phyloP scores from a whole-genome alignment of 768 basidiomycete genomes.

The Naganishia vaughanmartiniae region DNA sequence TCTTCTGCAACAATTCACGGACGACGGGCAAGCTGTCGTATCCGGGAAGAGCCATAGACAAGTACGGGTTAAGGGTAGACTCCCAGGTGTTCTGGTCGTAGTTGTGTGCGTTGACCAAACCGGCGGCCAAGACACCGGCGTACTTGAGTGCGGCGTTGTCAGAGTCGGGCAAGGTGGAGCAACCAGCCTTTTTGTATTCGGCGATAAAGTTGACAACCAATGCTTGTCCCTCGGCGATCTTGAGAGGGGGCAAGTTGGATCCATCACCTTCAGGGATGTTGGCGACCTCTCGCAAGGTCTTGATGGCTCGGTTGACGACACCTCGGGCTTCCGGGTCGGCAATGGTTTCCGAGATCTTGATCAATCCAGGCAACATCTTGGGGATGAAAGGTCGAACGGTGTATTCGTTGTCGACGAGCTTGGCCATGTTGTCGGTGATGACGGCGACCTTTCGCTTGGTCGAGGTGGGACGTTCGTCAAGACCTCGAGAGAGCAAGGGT shows the following conservation, averaged over 20 bases:
- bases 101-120: slow-evolving; percentile 84
- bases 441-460: slow-evolving; percentile 98
- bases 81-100: slow-evolving; percentile 89
- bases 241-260: slow-evolving; percentile 82
- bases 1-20: slow-evolving; percentile 85
- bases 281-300: slow-evolving; percentile 91
- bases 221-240: slow-evolving; percentile 67
- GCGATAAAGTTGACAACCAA: slow-evolving; percentile 66
- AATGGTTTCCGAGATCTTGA: slow-evolving; percentile 91
- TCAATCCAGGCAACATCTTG: slow-evolving; percentile 86
- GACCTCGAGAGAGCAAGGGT: slow-evolving; percentile 88
- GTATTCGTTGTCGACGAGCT: slow-evolving; percentile 89
- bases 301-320: slow-evolving; percentile 85
- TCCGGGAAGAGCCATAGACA: slow-evolving; percentile 64
- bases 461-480: slow-evolving; percentile 88
- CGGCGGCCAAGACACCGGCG: slow-evolving; percentile 73
- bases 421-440: slow-evolving; percentile 97
- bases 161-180: slow-evolving; percentile 59
- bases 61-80: slow-evolving; percentile 66
- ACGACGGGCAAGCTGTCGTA: slow-evolving; percentile 68
- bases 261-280: slow-evolving; percentile 85
- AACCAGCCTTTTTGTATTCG: slow-evolving; percentile 82
- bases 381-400: slow-evolving; percentile 97
- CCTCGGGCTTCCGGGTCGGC: slow-evolving; percentile 98
- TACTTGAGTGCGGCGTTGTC: slow-evolving; percentile 65